Evolutionary conservation across 768 basidiomycete genomes (phyloP), one percentile per base, ranked within the genome.

Genomic region (Russula compacta): DNA sequence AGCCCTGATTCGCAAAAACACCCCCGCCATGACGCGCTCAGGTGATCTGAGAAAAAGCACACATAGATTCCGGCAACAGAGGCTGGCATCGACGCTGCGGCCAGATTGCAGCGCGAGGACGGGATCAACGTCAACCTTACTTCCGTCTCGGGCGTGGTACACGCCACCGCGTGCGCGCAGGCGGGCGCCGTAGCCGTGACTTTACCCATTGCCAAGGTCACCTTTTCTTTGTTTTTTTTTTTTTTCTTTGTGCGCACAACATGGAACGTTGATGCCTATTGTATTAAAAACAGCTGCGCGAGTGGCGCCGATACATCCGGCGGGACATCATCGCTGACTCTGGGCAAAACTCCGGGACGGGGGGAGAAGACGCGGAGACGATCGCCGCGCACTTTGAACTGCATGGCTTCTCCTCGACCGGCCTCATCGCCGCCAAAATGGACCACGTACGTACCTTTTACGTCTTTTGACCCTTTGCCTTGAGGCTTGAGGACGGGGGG

Each of bases 41-140:
- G n/a, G n/a, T n/a, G n/a, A n/a, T n/a, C n/a, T n/a, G n/a, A n/a
- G n/a, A n/a, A n/a, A n/a, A n/a, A n/a, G n/a, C n/a, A 38, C 38
- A 40, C 19, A 32, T 36, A 85, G 83, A 77, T 86, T 42, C 81
- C 83, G 35, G 83, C 83, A 6, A 85, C 83, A 0, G 75, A 79
- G 39, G 72, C 72, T 33, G 85, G 84, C 15, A 74, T 85, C 12
- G 55, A 60, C 29, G 83, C 84, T 6, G 77, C 82, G 0, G 69
- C 67, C 29, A 65, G 68, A 53, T 75, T 85, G 11, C 69, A 73
- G 39, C 63, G 69, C 21, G 66, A 67, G 48, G 65, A 78, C 51
- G 67, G 68, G n/a, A 78, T 84, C 35, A 71, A 76, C 21, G 78
- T 78, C 21, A 81, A 84, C 68, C 69, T 86, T 42, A 74, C 74